Conservation (phyloP, 108 stramenopile genomes). For the Fragilaria crotonensis region DNA sequence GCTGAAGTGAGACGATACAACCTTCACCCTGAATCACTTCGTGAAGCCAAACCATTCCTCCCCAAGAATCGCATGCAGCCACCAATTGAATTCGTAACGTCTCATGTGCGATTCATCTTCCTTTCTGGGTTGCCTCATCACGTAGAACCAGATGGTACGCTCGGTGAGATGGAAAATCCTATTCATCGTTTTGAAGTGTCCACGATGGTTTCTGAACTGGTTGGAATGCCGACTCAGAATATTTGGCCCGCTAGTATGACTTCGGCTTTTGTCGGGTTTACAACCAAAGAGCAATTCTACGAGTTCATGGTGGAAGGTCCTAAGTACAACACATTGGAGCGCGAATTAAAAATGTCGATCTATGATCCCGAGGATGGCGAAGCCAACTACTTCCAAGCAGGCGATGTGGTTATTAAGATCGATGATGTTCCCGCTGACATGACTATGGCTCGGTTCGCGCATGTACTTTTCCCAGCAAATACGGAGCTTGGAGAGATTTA, state of each 20-base stretch:
- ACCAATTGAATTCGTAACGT: conserved; percentile 52
- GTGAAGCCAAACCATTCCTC: conserved; percentile 53
- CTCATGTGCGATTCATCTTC: conserved; percentile 55
- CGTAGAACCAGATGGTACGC: conserved; percentile 28
- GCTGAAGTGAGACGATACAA: conserved; percentile 31
- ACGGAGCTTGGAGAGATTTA: conserved; percentile 51
- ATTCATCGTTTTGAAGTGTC: conserved; percentile 50
- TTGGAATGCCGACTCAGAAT: conserved; percentile 42
- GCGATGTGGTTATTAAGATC: conserved; percentile 44
- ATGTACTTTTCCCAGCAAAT: conserved; percentile 46
- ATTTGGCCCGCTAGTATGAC: conserved; percentile 60
- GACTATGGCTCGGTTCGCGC: conserved; percentile 34
- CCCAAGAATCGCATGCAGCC: conserved; percentile 43
- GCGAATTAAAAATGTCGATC: conserved; percentile 6
- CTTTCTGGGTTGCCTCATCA: conserved; percentile 66
- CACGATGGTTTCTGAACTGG: conserved; percentile 44
- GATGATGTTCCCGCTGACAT: conserved; percentile 43
- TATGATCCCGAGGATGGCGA: conserved; percentile 30
- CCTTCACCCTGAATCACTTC: conserved; percentile 39
- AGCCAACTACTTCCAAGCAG: conserved; percentile 27
- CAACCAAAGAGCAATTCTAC: conserved; percentile 31
- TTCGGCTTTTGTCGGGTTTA: conserved; percentile 74
- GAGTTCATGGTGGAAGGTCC: conserved; percentile 13
- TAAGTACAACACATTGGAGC: background rate
- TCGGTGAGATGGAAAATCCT: conserved; percentile 49